Evolutionary conservation across 768 basidiomycete genomes (phyloP).

Genomic region (Favolaschia claudopus): DNA sequence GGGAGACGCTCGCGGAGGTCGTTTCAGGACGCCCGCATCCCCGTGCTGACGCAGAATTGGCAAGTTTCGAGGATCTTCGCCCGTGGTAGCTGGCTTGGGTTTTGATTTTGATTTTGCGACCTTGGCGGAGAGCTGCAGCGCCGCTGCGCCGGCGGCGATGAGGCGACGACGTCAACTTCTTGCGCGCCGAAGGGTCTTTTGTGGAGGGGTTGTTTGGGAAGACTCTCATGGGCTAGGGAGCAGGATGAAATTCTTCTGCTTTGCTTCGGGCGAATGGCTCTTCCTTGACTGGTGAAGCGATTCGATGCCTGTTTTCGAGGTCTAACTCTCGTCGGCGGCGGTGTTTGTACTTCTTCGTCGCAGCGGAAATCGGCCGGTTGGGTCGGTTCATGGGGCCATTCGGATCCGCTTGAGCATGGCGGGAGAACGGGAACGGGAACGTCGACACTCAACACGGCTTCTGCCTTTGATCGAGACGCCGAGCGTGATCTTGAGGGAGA

Average conservation of each 20-base stretch:
- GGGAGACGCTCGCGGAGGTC: neutral
- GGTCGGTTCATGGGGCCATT: conserved; percentile 4
- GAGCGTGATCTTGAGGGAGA: conserved; percentile 21
- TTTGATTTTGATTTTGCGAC: conserved; percentile 5
- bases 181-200: neutral
- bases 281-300: conserved; percentile 20
- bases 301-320: conserved; percentile 21
- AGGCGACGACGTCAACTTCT: neutral
- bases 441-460: neutral
- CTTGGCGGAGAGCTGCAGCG: neutral
- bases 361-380: conserved; percentile 14
- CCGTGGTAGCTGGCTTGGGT: conserved; percentile 2
- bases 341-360: conserved; percentile 20
- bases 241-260: conserved; percentile 20
- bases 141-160: conserved; percentile 4
- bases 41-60: conserved; percentile 25
- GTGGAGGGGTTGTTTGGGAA: conserved; percentile 14
- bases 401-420: neutral
- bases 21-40: conserved; percentile 22
- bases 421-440: conserved; percentile 13
- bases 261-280: conserved; percentile 12
- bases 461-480: conserved; percentile 14
- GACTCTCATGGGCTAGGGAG: conserved; percentile 24
- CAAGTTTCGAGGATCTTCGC: conserved; percentile 14
- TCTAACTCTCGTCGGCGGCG: conserved; percentile 10